Percentiles rank a stretch among this genome's conserved stretches.
These are phyloP conservation scores for Scolecobasidium constrictum DNA, from an alignment of 2,329 filamentous ascomycete genomes.

Conservation along the genomic window DNA sequence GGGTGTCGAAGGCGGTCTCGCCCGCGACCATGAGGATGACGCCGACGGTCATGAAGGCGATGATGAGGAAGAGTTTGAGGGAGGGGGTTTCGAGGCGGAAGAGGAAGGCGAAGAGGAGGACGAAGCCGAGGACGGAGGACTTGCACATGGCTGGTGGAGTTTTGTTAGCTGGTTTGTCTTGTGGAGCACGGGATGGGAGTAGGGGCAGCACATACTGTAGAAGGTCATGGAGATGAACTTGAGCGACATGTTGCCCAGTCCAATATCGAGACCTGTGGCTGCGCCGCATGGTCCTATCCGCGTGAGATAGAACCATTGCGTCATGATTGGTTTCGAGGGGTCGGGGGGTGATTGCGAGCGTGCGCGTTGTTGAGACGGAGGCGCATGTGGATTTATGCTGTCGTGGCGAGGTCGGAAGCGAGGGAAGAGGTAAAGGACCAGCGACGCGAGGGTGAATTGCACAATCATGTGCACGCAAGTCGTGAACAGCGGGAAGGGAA, in stretches of 20 bases:
- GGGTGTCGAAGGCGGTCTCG: slow-evolving; percentile 76
- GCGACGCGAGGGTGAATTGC: slow-evolving; percentile 69
- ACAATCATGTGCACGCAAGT: slow-evolving; percentile 94
- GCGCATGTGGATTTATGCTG: slow-evolving; percentile 17
- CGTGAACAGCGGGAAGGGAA: slow-evolving; percentile 89
- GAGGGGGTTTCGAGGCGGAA: slow-evolving; percentile 87
- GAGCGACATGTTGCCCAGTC: slow-evolving; percentile 86
- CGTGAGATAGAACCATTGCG: slow-evolving; percentile 81
- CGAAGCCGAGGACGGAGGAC: slow-evolving; percentile 89
- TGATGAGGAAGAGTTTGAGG: slow-evolving; percentile 74
- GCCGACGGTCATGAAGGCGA: slow-evolving; percentile 81
- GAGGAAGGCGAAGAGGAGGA: slow-evolving; percentile 86
- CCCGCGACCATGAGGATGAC: slow-evolving; percentile 98
- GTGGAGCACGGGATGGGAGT: neutral
- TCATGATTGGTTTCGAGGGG: slow-evolving; percentile 56
- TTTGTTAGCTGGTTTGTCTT: slow-evolving; percentile 25
- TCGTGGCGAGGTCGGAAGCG: slow-evolving; percentile 60
- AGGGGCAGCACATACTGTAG: slow-evolving; percentile 46
- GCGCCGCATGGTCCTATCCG: slow-evolving; percentile 84
- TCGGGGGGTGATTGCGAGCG: slow-evolving; percentile 19
- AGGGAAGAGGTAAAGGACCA: slow-evolving; percentile 74
- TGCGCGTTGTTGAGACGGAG: slow-evolving; percentile 9
- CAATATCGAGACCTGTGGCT: slow-evolving; percentile 91
- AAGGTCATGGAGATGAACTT: slow-evolving; percentile 96
- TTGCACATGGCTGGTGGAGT: slow-evolving; percentile 94